A percentile compares a stretch with the other conserved stretches of the same genome.
These are phyloP conservation scores for Peltaster fructicola DNA, from an alignment of 2,329 filamentous ascomycete genomes.

Conservation along the genomic window DNA sequence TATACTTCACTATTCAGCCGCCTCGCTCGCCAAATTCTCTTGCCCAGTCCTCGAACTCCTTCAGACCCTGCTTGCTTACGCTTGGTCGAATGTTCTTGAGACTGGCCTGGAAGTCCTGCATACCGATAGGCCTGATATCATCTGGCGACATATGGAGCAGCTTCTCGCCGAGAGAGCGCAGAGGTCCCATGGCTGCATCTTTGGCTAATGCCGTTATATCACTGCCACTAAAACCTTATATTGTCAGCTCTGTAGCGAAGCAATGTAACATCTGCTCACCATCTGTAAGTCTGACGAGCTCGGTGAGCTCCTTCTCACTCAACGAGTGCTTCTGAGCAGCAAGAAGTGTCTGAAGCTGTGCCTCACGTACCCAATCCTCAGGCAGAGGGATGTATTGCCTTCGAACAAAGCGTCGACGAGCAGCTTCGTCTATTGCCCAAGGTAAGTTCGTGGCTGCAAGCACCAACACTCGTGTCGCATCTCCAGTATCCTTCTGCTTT, in stretches of 20 bases:
- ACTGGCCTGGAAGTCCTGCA: slow-evolving; percentile 71
- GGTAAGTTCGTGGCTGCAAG: slow-evolving; percentile 90
- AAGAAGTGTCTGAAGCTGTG: slow-evolving; percentile 62
- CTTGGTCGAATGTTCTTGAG: slow-evolving; percentile 73
- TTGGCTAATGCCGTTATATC: slow-evolving; percentile 95
- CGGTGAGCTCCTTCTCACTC: slow-evolving; percentile 50
- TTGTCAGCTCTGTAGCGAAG: neutral
- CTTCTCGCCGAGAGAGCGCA: slow-evolving; percentile 77
- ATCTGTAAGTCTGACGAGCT: slow-evolving; percentile 64
- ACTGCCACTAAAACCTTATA: slow-evolving; percentile 84
- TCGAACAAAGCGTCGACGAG: slow-evolving; percentile 73
- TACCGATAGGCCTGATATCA: slow-evolving; percentile 71
- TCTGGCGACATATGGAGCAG: slow-evolving; percentile 85
- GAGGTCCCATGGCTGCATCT: slow-evolving; percentile 91
- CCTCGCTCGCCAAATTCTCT: slow-evolving; percentile 82
- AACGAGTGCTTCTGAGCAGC: slow-evolving; percentile 77
- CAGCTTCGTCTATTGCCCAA: slow-evolving; percentile 96
- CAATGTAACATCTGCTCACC: slow-evolving; percentile 34
- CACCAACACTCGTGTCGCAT: slow-evolving; percentile 77
- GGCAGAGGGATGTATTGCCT: slow-evolving; percentile 92
- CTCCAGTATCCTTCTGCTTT: slow-evolving; percentile 53
- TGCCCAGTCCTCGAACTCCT: slow-evolving; percentile 89
- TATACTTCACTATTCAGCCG: slow-evolving; percentile 38
- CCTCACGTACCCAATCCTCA: slow-evolving; percentile 61
- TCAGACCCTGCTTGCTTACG: slow-evolving; percentile 68